phyloP scores from a whole-genome alignment of 257 asterid species.

The Solanum pinnatisectum region DNA sequence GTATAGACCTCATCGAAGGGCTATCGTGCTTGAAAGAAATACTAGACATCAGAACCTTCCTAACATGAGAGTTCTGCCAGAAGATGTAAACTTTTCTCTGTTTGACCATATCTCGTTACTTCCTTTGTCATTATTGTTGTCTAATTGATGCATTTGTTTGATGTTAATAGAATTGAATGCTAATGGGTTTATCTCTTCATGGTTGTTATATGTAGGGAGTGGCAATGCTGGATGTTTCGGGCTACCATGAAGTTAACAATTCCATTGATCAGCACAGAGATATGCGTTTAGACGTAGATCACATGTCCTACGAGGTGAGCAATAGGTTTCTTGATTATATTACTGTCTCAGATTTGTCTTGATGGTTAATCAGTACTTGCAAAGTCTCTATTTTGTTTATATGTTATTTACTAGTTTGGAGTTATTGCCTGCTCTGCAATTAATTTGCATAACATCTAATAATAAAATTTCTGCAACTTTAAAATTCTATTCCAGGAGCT shows the following conservation, averaged over 20 bases:
- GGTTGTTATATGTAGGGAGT: constrained; percentile 39
- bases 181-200: background rate
- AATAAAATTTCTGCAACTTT: background rate
- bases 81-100: constrained; percentile 46
- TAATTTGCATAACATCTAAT: background rate
- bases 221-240: constrained; percentile 59
- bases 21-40: constrained; percentile 32
- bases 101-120: background rate
- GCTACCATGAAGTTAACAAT: constrained; percentile 48
- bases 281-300: constrained; percentile 43
- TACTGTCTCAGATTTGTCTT: background rate
- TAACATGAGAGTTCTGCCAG: constrained; percentile 77
- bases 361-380: background rate
- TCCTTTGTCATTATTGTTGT: background rate
- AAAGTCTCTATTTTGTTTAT: background rate
- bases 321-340: background rate
- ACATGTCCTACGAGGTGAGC: constrained; percentile 70
- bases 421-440: background rate
- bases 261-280: constrained; percentile 67
- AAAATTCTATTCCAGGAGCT: constrained; percentile 48
- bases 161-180: background rate
- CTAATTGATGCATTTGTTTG: background rate
- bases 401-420: background rate
- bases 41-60: constrained; percentile 45
- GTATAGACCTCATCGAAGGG: constrained; percentile 57